Evolutionary conservation across 768 basidiomycete genomes (phyloP), one percentile per base, ranked within the genome.

Genomic region (Tubosaeta sp.): DNA sequence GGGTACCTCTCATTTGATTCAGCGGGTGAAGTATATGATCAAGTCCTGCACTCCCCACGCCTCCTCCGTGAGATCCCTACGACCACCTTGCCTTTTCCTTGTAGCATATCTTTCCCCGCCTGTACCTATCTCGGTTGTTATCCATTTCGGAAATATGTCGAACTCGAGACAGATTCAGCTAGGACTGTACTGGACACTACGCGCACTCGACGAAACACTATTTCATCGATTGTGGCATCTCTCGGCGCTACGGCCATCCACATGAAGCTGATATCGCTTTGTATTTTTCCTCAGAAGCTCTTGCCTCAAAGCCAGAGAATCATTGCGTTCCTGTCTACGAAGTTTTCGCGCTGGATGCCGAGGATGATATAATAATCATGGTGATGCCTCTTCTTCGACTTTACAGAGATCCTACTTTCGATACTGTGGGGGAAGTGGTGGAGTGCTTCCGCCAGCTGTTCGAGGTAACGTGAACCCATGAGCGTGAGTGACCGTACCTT

Each of bases 191-290:
- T 8, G 54, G 62, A 1, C 1, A 5, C 3, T 29, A 68, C 65
- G 0, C 70, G 73, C 16, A 73, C 71, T 6, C 44, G 53, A 14
- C 57, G 0, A 68, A 65, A 43, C 73, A 74, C 49, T 71, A 62
- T 38, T 48, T 72, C 39, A 71, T 72, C 27, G 73, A 73, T 38
- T 73, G 73, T 12, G 72, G 71, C 1, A 37, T 74, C 1, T 73
- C 74, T 14, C 59, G 63, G 0, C 56, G 45, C 2, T 75, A 68
- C 41, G 58, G 51, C 1, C 43, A 57, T 14, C 65, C 65, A 7
- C 41, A 52, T 3, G 71, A 72, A 29, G 59, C 47, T 0, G 57
- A 65, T 5, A 65, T 71, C 4, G 60, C n/a, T 0, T 25, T 49
- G 6, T 53, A 60, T 27, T 64, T 71, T 19, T 67, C 60, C 1